Percentiles rank a stretch among this genome's conserved stretches.
Evolutionary conservation across 2,329 filamentous ascomycete genomes (phyloP).

Genomic region (Fusarium marasasianum): DNA sequence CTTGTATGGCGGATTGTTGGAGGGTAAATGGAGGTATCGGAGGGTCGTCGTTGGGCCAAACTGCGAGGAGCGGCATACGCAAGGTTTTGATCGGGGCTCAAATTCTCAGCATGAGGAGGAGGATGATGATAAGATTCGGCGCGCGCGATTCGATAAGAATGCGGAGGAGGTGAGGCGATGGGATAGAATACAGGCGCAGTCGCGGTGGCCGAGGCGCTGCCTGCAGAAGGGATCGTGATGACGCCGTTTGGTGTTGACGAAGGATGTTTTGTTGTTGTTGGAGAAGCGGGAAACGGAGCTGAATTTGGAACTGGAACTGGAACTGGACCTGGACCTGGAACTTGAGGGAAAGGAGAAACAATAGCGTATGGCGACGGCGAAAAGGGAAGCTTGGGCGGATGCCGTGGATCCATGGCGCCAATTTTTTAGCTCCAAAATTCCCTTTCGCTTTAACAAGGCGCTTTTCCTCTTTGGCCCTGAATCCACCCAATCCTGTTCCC

Average conservation of each 20-base stretch:
- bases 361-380: constrained; percentile 45
- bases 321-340: background rate
- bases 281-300: constrained; percentile 22
- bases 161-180: constrained; percentile 6
- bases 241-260: constrained; percentile 17
- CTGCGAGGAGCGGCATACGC: constrained; percentile 47
- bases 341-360: constrained; percentile 43
- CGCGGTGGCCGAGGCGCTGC: constrained; percentile 23
- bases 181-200: constrained; percentile 10
- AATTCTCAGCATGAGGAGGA: constrained; percentile 29
- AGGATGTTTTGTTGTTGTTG: constrained; percentile 31
- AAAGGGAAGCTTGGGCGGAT: constrained; percentile 47
- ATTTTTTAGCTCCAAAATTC: constrained; percentile 50
- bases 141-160: constrained; percentile 30
- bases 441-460: constrained; percentile 23
- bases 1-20: constrained; percentile 44
- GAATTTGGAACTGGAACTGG: constrained; percentile 4
- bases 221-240: constrained; percentile 20
- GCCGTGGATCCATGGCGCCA: constrained; percentile 47
- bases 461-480: background rate
- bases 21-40: constrained; percentile 56
- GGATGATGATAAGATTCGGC: constrained; percentile 31
- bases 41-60: constrained; percentile 48
- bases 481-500: constrained; percentile 35
- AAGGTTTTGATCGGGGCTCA: constrained; percentile 40